Percentiles rank a stretch among this genome's conserved stretches.
Evolutionary conservation across 257 asterid species (phyloP).

Genomic region (Jacaranda mimosifolia): DNA sequence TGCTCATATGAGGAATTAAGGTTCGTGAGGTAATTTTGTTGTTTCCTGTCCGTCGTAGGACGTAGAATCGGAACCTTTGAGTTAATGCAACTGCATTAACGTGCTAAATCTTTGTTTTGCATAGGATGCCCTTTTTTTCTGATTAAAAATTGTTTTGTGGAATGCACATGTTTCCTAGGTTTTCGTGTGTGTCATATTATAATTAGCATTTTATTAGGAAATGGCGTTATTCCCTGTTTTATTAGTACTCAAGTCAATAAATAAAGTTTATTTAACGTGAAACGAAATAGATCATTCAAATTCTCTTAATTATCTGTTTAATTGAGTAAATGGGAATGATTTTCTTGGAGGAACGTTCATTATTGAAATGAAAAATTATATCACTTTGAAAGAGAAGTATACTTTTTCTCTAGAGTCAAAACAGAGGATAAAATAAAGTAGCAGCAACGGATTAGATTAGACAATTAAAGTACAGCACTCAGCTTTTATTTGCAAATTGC

Average conservation of each 20-base stretch:
- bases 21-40: background rate
- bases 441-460: background rate
- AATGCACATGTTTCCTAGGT: background rate
- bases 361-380: background rate
- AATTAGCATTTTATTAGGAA: background rate
- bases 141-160: background rate
- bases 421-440: background rate
- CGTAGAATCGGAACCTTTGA: constrained; percentile 12
- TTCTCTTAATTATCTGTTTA: too few species aligned
- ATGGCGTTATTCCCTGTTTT: background rate
- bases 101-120: background rate
- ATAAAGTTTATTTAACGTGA: too few species aligned
- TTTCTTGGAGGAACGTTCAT: too few species aligned
- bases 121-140: background rate
- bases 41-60: background rate
- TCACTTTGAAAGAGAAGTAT: background rate
- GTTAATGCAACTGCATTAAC: constrained; percentile 32
- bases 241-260: too few species aligned
- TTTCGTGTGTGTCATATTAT: background rate
- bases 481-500: constrained; percentile 14
- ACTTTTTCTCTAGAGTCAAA: background rate
- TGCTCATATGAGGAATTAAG: background rate
- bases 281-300: too few species aligned
- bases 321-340: too few species aligned
- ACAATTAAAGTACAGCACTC: background rate